phyloP scores from a whole-genome alignment of 2,329 filamentous ascomycete genomes.

The Aureobasidium subglaciale region DNA sequence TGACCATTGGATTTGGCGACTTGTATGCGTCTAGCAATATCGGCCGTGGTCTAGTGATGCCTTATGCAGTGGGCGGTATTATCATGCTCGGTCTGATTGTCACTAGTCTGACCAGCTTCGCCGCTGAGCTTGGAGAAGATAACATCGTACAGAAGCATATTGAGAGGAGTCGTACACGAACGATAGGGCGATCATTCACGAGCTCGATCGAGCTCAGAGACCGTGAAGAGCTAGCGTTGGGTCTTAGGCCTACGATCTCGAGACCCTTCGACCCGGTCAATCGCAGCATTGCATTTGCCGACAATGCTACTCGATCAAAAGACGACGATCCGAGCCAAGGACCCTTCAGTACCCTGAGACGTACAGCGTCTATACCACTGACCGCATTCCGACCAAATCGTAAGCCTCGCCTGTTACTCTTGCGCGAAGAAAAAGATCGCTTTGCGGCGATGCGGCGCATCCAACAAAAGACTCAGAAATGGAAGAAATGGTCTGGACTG shows the following conservation, averaged over 20 bases:
- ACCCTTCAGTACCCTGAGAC: not conserved
- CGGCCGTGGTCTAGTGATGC: constrained; percentile 67
- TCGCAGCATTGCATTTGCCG: constrained; percentile 10
- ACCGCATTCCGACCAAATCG: constrained; percentile 16
- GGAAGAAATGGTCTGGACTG: constrained; percentile 69
- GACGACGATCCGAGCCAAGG: not conserved
- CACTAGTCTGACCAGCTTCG: constrained; percentile 66
- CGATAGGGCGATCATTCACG: constrained; percentile 48
- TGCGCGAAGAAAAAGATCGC: constrained; percentile 44
- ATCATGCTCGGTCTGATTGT: constrained; percentile 81
- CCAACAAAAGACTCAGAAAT: constrained; percentile 56
- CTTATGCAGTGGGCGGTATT: constrained; percentile 75
- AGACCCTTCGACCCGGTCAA: constrained; percentile 19
- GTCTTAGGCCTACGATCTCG: constrained; percentile 18
- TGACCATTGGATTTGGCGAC: constrained; percentile 58
- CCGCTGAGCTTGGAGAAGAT: constrained; percentile 51
- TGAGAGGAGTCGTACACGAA: constrained; percentile 47
- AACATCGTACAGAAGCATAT: constrained; percentile 57
- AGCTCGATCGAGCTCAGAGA: constrained; percentile 43
- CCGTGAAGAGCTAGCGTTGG: constrained; percentile 22
- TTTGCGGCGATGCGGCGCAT: constrained; percentile 61
- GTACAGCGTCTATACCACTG: constrained; percentile 19
- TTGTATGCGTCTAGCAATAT: constrained; percentile 50
- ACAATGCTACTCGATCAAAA: constrained; percentile 10
- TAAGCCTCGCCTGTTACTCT: constrained; percentile 45